These are phyloP conservation scores for Calycina herbarum DNA, from an alignment of 2,329 filamentous ascomycete genomes.

Conservation along the genomic window DNA sequence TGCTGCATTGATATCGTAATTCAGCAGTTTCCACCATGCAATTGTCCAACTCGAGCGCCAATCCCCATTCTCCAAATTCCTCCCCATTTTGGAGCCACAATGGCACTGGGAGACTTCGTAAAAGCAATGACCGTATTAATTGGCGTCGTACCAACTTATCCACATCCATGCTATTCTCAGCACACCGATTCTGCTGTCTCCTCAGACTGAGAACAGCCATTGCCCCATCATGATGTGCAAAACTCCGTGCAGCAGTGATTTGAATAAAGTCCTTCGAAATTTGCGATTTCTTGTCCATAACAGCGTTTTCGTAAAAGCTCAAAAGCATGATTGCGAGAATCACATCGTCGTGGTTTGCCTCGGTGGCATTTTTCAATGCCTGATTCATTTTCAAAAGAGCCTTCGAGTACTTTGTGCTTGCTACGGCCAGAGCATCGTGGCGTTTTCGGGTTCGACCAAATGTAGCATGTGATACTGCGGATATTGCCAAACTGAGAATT, in stretches of 20 bases:
- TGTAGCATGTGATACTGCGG: conserved; percentile 10
- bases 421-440: conserved; percentile 3
- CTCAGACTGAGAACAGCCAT: conserved; percentile 10
- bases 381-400: conserved; percentile 15
- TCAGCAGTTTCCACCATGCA: conserved; percentile 10
- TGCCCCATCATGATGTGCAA: conserved; percentile 14
- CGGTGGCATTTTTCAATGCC: conserved; percentile 7
- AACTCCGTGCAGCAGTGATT: conserved; percentile 7
- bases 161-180: not conserved
- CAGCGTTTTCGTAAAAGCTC: conserved; percentile 16
- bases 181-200: not conserved
- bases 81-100: conserved; percentile 14
- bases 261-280: not conserved
- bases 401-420: conserved; percentile 9
- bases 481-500: conserved; percentile 16
- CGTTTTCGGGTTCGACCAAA: conserved; percentile 11
- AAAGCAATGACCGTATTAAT: conserved; percentile 11
- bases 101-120: not conserved
- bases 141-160: conserved; percentile 13
- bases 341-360: conserved; percentile 9
- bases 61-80: conserved; percentile 15
- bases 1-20: conserved; percentile 13
- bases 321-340: conserved; percentile 19
- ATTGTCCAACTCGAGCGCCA: conserved; percentile 14
- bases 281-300: conserved; percentile 7